Conservation (phyloP, 169 alveolate species). For the Plasmodium inui region DNA sequence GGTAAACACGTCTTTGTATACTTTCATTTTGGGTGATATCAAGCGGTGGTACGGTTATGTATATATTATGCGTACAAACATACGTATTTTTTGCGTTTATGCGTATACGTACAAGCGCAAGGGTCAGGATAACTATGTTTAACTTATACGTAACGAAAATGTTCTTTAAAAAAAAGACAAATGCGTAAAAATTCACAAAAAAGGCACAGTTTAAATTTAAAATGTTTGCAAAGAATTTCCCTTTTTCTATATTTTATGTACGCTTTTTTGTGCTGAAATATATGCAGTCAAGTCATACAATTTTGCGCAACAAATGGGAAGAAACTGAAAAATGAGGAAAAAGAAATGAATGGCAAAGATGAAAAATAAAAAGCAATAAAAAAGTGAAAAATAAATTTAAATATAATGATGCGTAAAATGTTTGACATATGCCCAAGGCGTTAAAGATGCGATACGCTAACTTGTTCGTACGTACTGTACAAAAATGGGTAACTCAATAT, state of each 20-base stretch:
- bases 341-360: slow-evolving; percentile 6
- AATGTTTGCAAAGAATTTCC: background rate
- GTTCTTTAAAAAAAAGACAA: slow-evolving; percentile 21
- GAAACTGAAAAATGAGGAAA: background rate
- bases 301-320: slow-evolving; percentile 1
- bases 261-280: slow-evolving; percentile 5
- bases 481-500: background rate
- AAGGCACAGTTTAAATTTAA: background rate
- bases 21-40: slow-evolving; percentile 82
- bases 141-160: background rate
- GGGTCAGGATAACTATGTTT: background rate
- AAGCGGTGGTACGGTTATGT: background rate
- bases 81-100: background rate
- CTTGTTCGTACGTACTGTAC: background rate
- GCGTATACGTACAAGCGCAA: background rate
- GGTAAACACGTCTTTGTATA: slow-evolving; percentile 90
- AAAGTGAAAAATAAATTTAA: background rate
- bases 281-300: background rate
- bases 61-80: background rate
- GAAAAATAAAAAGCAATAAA: background rate
- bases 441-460: background rate
- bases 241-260: slow-evolving; percentile 10
- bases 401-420: background rate
- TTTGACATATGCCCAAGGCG: slow-evolving; percentile 6
- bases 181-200: background rate